Evolutionary conservation across 345 rosid species (phyloP), one percentile per base, ranked within the genome.

Genomic region (Syzygium jambos): DNA sequence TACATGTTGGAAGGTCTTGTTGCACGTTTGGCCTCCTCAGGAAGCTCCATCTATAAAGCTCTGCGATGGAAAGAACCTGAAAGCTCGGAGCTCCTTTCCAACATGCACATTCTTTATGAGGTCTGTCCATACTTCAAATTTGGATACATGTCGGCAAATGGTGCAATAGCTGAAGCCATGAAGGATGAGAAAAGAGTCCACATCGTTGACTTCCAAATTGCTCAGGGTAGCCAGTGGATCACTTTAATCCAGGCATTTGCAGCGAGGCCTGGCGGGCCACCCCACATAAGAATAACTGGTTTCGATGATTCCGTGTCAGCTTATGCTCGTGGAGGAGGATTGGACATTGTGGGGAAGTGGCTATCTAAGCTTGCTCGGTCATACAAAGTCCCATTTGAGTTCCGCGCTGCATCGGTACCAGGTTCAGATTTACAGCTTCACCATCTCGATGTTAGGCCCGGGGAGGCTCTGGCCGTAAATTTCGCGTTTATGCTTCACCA

Each of bases 121-220:
- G 97, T 95, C 57, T 97, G 99, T 53, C 98, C 99, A 30, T 97
- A 95, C 91, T 93, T 97, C 90, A 97, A 96, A 88, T 97, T 97
- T 38, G 98, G 99, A 2, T 97, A 96, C 93, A 96, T 97, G 96
- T 96, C 99, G 49, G 98, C 98, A 9, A 97, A 96, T 87, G 99
- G 99, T 82, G 99, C 99, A 3, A 94, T 97, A 43, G 99, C 99
- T 21, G 98, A 96, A 90, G 99, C 98, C 89, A 95, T 96, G 98
- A 97, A 96, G 90, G 94, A 94, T 85, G 98, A 96, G 86, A 91
- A 93, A 84, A 90, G 91, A 88, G 96, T 97, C 68, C 98, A 97
- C 89, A 97, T 97, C 51, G 91, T 97, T 43, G 99, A 97, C 88
- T 97, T 97, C 92, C 99, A 95, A 86, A 96, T 97, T 83, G 96